phyloP scores from a whole-genome alignment of 257 asterid species.

The Mentha longifolia region DNA sequence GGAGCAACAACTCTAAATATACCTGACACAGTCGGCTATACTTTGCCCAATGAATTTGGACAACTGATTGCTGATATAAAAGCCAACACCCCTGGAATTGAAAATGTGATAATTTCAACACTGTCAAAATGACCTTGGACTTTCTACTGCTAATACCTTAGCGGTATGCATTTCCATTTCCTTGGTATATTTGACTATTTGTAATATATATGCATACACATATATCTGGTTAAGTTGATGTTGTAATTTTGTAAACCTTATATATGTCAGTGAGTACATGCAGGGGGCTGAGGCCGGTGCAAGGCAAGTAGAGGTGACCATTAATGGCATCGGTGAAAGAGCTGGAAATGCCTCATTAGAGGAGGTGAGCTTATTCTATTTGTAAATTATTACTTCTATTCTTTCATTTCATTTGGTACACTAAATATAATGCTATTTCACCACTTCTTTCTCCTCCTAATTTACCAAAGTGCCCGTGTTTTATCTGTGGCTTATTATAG shows the following conservation, averaged over 20 bases:
- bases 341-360: constrained; percentile 97
- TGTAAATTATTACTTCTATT: constrained; percentile 2
- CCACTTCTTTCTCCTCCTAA: not conserved
- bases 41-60: constrained; percentile 68
- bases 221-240: no score
- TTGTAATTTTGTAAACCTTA: no score
- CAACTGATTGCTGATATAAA: constrained; percentile 76
- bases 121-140: constrained; percentile 98
- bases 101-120: constrained; percentile 79
- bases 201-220: no score
- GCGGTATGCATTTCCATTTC: constrained; percentile 52
- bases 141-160: constrained; percentile 80
- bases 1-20: constrained; percentile 94
- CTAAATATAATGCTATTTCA: not conserved
- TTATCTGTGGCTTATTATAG: not conserved
- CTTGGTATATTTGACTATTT: not conserved
- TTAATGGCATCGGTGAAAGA: constrained; percentile 96
- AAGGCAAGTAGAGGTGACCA: constrained; percentile 90
- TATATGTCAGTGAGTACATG: no score
- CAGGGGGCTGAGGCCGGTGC: constrained; percentile 97
- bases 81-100: constrained; percentile 77
- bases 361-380: constrained; percentile 61
- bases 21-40: constrained; percentile 86
- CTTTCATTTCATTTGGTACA: constrained; percentile 4
- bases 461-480: not conserved